Percentiles rank a stretch among this genome's conserved stretches.
These are phyloP conservation scores for Lignosus rhinocerotis DNA, from an alignment of 1,284 basidiomycete genomes.

Conservation along the genomic window DNA sequence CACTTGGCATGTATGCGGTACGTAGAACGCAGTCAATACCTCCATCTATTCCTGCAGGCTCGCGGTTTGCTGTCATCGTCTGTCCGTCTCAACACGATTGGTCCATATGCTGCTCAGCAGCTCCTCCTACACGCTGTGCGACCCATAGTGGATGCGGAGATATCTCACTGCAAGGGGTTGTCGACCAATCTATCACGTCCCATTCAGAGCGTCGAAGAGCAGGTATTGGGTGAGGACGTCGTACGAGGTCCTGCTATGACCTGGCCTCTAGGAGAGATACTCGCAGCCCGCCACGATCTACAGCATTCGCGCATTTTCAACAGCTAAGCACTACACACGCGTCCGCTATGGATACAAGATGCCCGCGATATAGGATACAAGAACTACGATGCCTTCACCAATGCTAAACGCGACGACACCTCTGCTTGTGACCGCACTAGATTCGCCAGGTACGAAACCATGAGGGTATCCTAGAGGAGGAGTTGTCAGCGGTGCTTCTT, in stretches of 20 bases:
- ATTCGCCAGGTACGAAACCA: slow-evolving; percentile 95
- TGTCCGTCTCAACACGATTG: slow-evolving; percentile 88
- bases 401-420: slow-evolving; percentile 85
- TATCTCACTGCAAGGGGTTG: slow-evolving; percentile 44
- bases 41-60: slow-evolving; percentile 93
- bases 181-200: slow-evolving; percentile 38
- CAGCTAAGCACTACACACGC: slow-evolving; percentile 47
- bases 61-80: slow-evolving; percentile 88
- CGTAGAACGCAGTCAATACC: slow-evolving; percentile 72
- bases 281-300: slow-evolving; percentile 88
- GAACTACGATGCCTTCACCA: slow-evolving; percentile 48
- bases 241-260: slow-evolving; percentile 76
- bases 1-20: background rate
- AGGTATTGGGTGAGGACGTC: slow-evolving; percentile 6
- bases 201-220: slow-evolving; percentile 19
- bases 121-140: slow-evolving; percentile 75
- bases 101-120: slow-evolving; percentile 92
- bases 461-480: slow-evolving; percentile 76
- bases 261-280: slow-evolving; percentile 96
- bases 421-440: slow-evolving; percentile 94
- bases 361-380: slow-evolving; percentile 20
- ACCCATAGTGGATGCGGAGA: slow-evolving; percentile 61
- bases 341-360: slow-evolving; percentile 22
- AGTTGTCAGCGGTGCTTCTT: background rate
- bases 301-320: slow-evolving; percentile 98